A percentile compares a stretch with the other conserved stretches of the same genome.
Evolutionary conservation across 352 stramenopile species (phyloP).

Genomic region (Phytophthora pistaciae): DNA sequence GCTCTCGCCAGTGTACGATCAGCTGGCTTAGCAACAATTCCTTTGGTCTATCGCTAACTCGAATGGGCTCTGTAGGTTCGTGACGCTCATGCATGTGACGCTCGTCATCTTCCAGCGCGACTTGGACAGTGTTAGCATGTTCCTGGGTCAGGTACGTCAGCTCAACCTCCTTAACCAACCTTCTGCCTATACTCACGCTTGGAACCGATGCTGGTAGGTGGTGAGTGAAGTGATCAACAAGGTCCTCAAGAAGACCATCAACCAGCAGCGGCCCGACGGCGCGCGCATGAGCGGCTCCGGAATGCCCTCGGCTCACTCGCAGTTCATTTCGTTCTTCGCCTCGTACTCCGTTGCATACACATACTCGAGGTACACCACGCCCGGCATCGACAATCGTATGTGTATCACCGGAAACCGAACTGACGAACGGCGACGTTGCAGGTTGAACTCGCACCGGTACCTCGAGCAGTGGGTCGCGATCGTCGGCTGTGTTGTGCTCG

Average conservation of each 20-base stretch:
- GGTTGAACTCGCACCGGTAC: slow-evolving; percentile 56
- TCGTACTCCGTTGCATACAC: slow-evolving; percentile 78
- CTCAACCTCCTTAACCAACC: not conserved
- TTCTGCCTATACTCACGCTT: not conserved
- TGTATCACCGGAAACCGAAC: slow-evolving; percentile 10
- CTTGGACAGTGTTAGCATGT: slow-evolving; percentile 71
- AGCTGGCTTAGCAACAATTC: not conserved
- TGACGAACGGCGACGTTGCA: slow-evolving; percentile 16
- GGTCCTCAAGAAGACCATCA: slow-evolving; percentile 79
- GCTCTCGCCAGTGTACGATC: slow-evolving; percentile 75
- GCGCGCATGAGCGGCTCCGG: slow-evolving; percentile 63
- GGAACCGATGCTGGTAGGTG: slow-evolving; percentile 40
- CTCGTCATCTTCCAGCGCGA: slow-evolving; percentile 85
- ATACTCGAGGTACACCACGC: slow-evolving; percentile 44
- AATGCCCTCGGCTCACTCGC: slow-evolving; percentile 83
- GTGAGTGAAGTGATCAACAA: slow-evolving; percentile 80
- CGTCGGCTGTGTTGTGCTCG: slow-evolving; percentile 50
- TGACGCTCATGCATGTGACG: slow-evolving; percentile 88
- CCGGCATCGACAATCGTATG: not conserved
- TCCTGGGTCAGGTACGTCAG: slow-evolving; percentile 68
- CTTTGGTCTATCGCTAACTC: not conserved
- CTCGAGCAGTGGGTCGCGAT: slow-evolving; percentile 77
- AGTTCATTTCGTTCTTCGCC: slow-evolving; percentile 85
- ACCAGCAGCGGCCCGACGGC: slow-evolving; percentile 71
- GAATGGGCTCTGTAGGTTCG: slow-evolving; percentile 52